Percentiles rank a stretch among this genome's conserved stretches.
These are phyloP conservation scores for Rhypophila decipiens DNA, from an alignment of 495 filamentous ascomycete genomes.

Conservation along the genomic window DNA sequence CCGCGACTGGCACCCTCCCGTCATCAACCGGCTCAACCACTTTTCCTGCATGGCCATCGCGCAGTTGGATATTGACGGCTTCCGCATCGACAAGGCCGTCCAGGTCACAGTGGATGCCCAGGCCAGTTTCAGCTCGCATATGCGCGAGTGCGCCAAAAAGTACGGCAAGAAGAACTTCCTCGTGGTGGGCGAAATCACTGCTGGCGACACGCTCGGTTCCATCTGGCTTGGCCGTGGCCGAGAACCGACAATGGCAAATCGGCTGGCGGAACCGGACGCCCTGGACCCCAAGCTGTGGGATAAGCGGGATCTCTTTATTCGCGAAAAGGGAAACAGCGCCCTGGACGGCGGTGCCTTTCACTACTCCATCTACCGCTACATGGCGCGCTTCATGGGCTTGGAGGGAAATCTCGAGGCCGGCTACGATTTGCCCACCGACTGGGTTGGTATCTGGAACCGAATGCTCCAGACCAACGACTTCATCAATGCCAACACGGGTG, in stretches of 20 bases:
- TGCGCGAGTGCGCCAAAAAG: slow-evolving; percentile 50
- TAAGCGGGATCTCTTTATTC: slow-evolving; percentile 40
- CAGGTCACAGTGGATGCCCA: slow-evolving; percentile 61
- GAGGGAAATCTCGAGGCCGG: slow-evolving; percentile 57
- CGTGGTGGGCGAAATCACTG: slow-evolving; percentile 58
- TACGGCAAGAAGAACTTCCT: slow-evolving; percentile 60
- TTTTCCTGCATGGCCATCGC: slow-evolving; percentile 63
- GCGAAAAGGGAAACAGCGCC: slow-evolving; percentile 48
- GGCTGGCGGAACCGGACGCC: slow-evolving; percentile 16
- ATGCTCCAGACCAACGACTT: slow-evolving; percentile 61
- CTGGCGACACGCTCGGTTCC: slow-evolving; percentile 57
- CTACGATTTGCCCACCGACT: slow-evolving; percentile 54
- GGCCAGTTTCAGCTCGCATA: slow-evolving; percentile 47
- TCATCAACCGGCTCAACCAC: slow-evolving; percentile 50
- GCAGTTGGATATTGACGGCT: slow-evolving; percentile 63
- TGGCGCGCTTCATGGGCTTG: slow-evolving; percentile 61
- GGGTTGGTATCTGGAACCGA: slow-evolving; percentile 48
- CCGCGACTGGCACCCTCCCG: slow-evolving; percentile 61
- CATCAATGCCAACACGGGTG: slow-evolving; percentile 57
- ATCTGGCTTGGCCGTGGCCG: slow-evolving; percentile 63
- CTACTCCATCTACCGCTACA: slow-evolving; percentile 63
- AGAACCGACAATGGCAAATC: slow-evolving; percentile 42
- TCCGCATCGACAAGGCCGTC: slow-evolving; percentile 63
- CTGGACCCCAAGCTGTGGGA: slow-evolving; percentile 36
- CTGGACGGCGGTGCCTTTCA: slow-evolving; percentile 65